Base-by-base conservation (phyloP, 2,329 filamentous ascomycete genomes). In the Botryotinia globosa region DNA sequence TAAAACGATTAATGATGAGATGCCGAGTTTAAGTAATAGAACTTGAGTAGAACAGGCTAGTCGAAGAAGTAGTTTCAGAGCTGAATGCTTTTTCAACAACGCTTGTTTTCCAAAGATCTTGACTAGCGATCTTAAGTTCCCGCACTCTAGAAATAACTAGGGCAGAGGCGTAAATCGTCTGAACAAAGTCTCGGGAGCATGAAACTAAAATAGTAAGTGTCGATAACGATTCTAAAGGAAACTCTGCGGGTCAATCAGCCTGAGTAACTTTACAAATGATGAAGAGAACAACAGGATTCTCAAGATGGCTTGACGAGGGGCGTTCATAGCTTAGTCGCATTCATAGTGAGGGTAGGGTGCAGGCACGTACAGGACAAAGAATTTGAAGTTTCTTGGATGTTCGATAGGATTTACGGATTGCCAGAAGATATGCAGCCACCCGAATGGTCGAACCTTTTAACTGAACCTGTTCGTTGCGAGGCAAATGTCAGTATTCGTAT, bases 371-470 rank as follows among this genome's bases (percentile, higher is more conserved):
- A 69, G 70, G 71, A 72, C 68, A 71, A 75, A 71, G 54, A 75
- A 77, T 68, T 77, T 78, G 76, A 78, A 75, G 77, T 73, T 77
- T 67, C 73, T 78, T 77, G 77, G 78, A 73, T 74, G 73, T 77
- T 72, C 71, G 70, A 70, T 73, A 51, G 74, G 74, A 73, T 65
- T 66, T 74, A 73, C 74, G 72, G 74, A 76, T 76, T 72, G 69
- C 76, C 72, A 77, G 78, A 79, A 74, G 73, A 70, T 79, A 78
- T 80, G 79, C 79, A 79, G 79, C 78, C 77, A 79, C 77, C 79
- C 79, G 77, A 51, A 42, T 42, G 62, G 54, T 56, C 71, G 66
- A 74, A 65, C 56, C 32, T 58, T 58, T 59, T 69, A 25, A 69
- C 71, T 70, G 76, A 76, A 79, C 76, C 78, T 79, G 78, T 78